Percentiles rank a stretch among this genome's conserved stretches.
phyloP scores from a whole-genome alignment of 192 early-diverging fungal species.

The Phlyctochytrium bullatum region DNA sequence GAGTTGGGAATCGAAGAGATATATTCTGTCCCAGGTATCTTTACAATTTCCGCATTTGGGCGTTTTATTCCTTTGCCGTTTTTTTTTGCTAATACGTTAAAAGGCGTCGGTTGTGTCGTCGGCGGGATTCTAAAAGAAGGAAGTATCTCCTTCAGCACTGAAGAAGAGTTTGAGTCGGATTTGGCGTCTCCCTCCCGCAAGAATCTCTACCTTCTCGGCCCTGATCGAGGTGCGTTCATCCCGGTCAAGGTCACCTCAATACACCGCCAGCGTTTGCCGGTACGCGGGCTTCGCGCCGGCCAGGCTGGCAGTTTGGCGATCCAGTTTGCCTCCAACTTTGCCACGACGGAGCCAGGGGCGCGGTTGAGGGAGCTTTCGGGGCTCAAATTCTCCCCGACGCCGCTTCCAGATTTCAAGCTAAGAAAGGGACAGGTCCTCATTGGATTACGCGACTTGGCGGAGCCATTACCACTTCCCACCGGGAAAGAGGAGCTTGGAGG shows the following conservation, averaged over 20 bases:
- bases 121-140: constrained; percentile 44
- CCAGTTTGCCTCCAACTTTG: constrained; percentile 17
- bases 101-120: constrained; percentile 42
- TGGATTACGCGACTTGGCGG: background rate
- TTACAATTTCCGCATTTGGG: background rate
- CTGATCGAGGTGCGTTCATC: constrained; percentile 67
- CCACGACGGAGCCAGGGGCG: background rate
- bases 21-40: constrained; percentile 62
- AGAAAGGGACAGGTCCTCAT: constrained; percentile 32
- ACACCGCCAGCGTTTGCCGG: constrained; percentile 77
- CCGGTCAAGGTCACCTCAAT: constrained; percentile 71
- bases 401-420: constrained; percentile 21
- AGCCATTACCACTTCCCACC: background rate
- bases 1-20: constrained; percentile 82
- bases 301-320: constrained; percentile 78
- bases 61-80: background rate
- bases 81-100: background rate
- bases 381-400: background rate
- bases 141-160: constrained; percentile 14
- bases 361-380: background rate
- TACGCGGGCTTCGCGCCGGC: constrained; percentile 62
- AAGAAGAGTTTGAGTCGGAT: background rate
- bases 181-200: background rate
- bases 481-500: background rate
- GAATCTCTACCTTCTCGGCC: constrained; percentile 55